Base-by-base conservation (phyloP, 2,329 filamentous ascomycete species). In the Raffaelea deltoideospora region DNA sequence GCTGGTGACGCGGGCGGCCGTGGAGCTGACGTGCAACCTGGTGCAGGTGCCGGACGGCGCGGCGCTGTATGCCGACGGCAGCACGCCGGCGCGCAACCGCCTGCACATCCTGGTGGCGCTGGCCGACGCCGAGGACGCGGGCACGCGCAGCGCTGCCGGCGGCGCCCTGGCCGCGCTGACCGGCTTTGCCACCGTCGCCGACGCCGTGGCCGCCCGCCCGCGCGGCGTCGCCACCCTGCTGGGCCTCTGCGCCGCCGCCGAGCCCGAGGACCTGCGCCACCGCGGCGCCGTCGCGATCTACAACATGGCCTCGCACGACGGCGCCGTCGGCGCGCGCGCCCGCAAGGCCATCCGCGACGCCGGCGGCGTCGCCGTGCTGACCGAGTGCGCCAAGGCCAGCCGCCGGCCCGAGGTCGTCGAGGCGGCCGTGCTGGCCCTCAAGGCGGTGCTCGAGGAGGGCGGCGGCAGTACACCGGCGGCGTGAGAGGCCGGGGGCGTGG, bases 11-110 rank as follows among this genome's bases (percentile, higher is more conserved):
- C 82, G 88, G 35, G 88, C 88, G 1, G 73, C 84, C 0, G 82
- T 84, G 20, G 87, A 98, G 55, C 67, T 98, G 3, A 67, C 95
- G 18, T 98, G 90, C 60, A 98, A 98, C 50, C 67, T 98, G 14
- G 79, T 84, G 52, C 76, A 79, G 39, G 67, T 67, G 2, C 71
- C 76, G 0, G 67, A 76, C 26, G 79, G 78, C 15, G 65, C 82
- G 3, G 65, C 69, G 2, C 66, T 80, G 21, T 88, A 84, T 47
- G 78, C 76, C 0, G 78, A 81, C 39, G 69, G 66, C 10, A 65
- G 69, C 20, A 18, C 41, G 4, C 70, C 79, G 42, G 81, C 85
- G 0, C 71, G 69, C 20, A 76, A 83, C 37, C 69, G 88, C 1
- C 58, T 96, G 30, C 80, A 92, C 50, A 75, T 96, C 28, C 63